phyloP scores from a whole-genome alignment of 164 flowering plant genomes.

The Liriodendron chinense region DNA sequence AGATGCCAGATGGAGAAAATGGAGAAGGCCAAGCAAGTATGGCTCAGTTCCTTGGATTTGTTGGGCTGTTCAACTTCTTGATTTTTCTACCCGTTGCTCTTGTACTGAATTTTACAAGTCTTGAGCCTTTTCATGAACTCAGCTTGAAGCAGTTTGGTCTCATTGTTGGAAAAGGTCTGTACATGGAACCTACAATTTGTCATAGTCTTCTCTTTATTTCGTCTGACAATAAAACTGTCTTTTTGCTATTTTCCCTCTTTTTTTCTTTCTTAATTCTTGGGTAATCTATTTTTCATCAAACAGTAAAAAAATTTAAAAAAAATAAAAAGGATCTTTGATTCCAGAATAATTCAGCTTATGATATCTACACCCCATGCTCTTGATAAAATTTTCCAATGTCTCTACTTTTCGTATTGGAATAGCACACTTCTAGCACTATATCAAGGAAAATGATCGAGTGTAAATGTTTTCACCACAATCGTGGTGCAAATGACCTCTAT shows the following conservation, averaged over 20 bases:
- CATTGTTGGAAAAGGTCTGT: constrained; percentile 83
- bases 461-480: too few relatives aligned
- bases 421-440: too few relatives aligned
- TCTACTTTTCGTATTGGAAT: too few relatives aligned
- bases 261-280: not conserved
- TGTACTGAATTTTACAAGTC: constrained; percentile 48
- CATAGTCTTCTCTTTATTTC: not conserved
- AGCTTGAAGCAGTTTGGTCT: constrained; percentile 78
- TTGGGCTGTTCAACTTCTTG: constrained; percentile 82
- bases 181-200: not conserved
- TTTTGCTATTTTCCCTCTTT: not conserved
- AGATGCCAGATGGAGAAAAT: constrained; percentile 75
- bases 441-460: too few relatives aligned
- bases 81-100: constrained; percentile 85
- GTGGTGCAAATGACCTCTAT: too few relatives aligned
- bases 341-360: too few relatives aligned
- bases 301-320: not conserved
- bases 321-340: not conserved
- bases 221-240: not conserved
- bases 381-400: too few relatives aligned
- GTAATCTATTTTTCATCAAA: not conserved
- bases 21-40: constrained; percentile 66
- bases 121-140: constrained; percentile 62
- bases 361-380: too few relatives aligned
- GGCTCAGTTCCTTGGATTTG: constrained; percentile 93